A percentile compares a stretch with the other conserved stretches of the same genome.
phyloP scores from a whole-genome alignment of 352 stramenopile genomes.

The Pilasporangium apinafurcum region DNA sequence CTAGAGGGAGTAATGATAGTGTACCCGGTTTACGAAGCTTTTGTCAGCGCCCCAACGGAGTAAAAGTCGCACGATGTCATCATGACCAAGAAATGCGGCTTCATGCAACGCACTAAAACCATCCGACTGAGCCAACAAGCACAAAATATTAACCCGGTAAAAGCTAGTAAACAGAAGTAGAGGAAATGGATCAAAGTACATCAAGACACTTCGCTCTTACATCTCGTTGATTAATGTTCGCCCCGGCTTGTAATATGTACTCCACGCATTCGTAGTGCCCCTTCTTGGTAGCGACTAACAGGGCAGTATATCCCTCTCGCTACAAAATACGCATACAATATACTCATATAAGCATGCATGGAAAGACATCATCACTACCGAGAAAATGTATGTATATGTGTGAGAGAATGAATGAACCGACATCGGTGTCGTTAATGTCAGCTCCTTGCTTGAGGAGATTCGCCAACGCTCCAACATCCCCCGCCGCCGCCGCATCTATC shows the following conservation, averaged over 20 bases:
- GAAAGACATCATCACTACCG: not conserved
- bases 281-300: conserved; percentile 56
- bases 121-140: conserved; percentile 38
- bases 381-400: not conserved
- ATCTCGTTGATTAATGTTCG: conserved; percentile 59
- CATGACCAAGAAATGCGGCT: conserved; percentile 48
- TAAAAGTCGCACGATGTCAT: conserved; percentile 54
- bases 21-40: conserved; percentile 40
- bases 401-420: not conserved
- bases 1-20: not conserved
- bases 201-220: conserved; percentile 9
- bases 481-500: conserved; percentile 35
- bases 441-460: conserved; percentile 36
- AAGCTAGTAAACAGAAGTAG: no score
- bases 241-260: conserved; percentile 38
- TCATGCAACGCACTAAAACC: conserved; percentile 67
- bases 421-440: conserved; percentile 52
- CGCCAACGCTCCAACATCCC: conserved; percentile 23
- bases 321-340: not conserved
- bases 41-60: conserved; percentile 52
- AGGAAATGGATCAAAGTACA: not conserved
- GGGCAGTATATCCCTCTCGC: conserved; percentile 43
- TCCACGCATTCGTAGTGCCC: conserved; percentile 40
- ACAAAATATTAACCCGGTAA: no score
- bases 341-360: no score